Evolutionary conservation across 352 stramenopile species (phyloP).

Genomic region (Globisporangium recalcitrans): DNA sequence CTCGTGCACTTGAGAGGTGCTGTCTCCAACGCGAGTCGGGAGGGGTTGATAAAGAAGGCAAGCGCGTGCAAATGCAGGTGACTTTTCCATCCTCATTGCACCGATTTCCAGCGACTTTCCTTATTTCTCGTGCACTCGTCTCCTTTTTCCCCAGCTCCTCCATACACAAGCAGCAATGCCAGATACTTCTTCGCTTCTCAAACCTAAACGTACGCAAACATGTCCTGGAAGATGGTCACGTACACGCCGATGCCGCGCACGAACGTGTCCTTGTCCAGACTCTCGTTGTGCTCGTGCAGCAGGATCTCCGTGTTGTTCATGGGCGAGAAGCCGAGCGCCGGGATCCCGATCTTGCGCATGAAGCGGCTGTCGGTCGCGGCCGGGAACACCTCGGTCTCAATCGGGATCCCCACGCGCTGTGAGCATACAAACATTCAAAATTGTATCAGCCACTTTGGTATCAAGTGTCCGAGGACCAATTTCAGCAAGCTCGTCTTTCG

Average conservation of each 20-base stretch:
- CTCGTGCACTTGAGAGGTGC: too few species aligned
- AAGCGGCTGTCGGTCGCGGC: constrained; percentile 92
- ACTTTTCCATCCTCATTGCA: too few species aligned
- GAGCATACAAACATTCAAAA: neutral
- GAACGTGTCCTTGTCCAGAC: constrained; percentile 88
- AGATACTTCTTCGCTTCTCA: neutral
- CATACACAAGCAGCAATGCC: neutral
- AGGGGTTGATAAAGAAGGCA: too few species aligned
- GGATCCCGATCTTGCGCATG: constrained; percentile 85
- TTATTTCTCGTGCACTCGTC: too few species aligned
- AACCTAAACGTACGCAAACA: constrained; percentile 24
- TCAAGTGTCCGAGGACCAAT: neutral
- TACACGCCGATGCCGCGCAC: constrained; percentile 89
- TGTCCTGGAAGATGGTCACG: constrained; percentile 32
- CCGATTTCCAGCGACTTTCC: too few species aligned
- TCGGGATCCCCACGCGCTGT: constrained; percentile 21
- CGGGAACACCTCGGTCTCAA: constrained; percentile 90
- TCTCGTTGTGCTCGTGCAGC: constrained; percentile 95
- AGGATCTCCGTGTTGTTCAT: constrained; percentile 92
- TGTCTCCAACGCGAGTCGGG: too few species aligned
- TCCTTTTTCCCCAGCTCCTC: neutral
- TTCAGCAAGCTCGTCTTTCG: neutral
- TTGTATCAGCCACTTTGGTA: neutral
- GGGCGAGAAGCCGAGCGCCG: constrained; percentile 90
- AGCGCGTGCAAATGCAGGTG: too few species aligned